Evolutionary conservation across 306 rosid species (phyloP).

Genomic region (Castanopsis chinensis): DNA sequence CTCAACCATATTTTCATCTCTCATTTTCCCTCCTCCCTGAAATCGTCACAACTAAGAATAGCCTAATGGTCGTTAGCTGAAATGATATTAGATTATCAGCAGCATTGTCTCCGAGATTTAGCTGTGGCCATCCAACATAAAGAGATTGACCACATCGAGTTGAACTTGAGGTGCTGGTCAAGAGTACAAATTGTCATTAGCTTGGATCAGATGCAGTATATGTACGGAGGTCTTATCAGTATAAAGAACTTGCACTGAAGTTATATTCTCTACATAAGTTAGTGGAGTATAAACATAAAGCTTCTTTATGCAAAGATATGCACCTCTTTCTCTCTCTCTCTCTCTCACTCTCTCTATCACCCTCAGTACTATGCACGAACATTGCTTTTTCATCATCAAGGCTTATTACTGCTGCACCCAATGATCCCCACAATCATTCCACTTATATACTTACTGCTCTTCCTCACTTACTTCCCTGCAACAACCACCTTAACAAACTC

Average conservation of each 20-base stretch:
- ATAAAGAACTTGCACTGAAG: slow-evolving; percentile 38
- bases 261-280: slow-evolving; percentile 40
- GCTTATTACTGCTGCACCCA: slow-evolving; percentile 36
- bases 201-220: slow-evolving; percentile 25
- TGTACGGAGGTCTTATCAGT: slow-evolving; percentile 28
- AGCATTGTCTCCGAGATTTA: background rate
- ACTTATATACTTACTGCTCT: slow-evolving; percentile 58
- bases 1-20: too few species aligned
- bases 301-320: slow-evolving; percentile 64
- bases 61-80: background rate
- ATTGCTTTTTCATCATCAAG: slow-evolving; percentile 46
- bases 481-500: slow-evolving; percentile 23
- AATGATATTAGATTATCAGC: background rate
- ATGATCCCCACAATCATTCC: slow-evolving; percentile 46
- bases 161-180: background rate
- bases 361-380: slow-evolving; percentile 38
- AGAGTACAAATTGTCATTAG: slow-evolving; percentile 17
- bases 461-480: slow-evolving; percentile 35
- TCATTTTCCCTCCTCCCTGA: too few species aligned
- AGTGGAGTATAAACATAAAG: slow-evolving; percentile 81
- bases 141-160: slow-evolving; percentile 21
- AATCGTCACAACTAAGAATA: too few species aligned
- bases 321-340: slow-evolving; percentile 11
- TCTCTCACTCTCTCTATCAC: background rate
- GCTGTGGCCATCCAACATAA: background rate